Evolutionary conservation across 306 rosid species (phyloP).

Genomic region (Rosa chinensis): DNA sequence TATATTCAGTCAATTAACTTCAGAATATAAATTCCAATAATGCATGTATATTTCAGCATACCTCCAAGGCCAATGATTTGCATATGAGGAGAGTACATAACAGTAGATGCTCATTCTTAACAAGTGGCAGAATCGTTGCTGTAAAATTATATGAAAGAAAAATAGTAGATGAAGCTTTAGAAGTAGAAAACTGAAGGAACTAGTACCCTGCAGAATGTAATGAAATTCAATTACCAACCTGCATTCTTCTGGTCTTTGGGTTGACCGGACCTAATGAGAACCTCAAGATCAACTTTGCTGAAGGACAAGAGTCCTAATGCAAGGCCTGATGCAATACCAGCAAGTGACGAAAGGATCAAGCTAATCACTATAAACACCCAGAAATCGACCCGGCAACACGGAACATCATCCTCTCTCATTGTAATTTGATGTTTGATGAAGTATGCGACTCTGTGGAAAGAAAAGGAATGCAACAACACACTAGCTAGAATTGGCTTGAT

Average conservation of each 20-base stretch:
- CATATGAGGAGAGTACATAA: conserved; percentile 78
- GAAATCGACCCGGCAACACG: conserved; percentile 48
- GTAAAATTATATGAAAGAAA: conserved; percentile 22
- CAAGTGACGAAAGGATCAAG: conserved; percentile 48
- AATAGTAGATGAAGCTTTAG: neutral
- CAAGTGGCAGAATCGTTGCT: conserved; percentile 76
- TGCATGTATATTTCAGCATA: conserved; percentile 21
- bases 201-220: neutral
- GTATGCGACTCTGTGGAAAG: neutral
- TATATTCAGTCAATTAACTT: neutral
- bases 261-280: conserved; percentile 56
- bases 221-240: conserved; percentile 32
- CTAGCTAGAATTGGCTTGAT: neutral
- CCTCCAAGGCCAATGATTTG: conserved; percentile 80
- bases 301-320: conserved; percentile 74
- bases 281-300: conserved; percentile 75
- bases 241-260: conserved; percentile 63
- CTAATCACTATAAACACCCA: conserved; percentile 48
- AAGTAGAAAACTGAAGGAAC: neutral
- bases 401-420: conserved; percentile 24
- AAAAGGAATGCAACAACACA: neutral
- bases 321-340: conserved; percentile 71
- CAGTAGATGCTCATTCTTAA: conserved; percentile 75
- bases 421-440: neutral
- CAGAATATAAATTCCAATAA: neutral